A percentile compares a stretch with the other conserved stretches of the same genome.
These are phyloP conservation scores for Apiospora arundinis DNA, from an alignment of 2,329 filamentous ascomycete species.

Conservation along the genomic window DNA sequence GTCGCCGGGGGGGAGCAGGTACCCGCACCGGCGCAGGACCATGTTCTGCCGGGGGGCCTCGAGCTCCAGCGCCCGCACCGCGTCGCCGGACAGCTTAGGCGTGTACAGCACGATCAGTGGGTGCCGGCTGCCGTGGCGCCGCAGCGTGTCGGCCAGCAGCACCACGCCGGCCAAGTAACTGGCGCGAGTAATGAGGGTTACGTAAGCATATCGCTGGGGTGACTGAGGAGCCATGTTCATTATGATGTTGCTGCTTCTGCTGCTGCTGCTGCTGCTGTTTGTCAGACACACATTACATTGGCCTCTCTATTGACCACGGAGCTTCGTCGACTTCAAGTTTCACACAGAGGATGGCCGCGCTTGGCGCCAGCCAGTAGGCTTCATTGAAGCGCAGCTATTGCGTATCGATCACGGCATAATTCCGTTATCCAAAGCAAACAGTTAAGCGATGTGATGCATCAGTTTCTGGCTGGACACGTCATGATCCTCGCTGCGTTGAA, in stretches of 20 bases:
- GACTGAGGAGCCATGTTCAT: neutral
- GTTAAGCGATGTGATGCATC: neutral
- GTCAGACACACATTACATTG: neutral
- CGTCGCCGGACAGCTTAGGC: conserved; percentile 45
- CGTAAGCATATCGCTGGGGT: conserved; percentile 45
- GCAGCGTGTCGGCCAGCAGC: conserved; percentile 55
- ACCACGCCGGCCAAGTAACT: conserved; percentile 59
- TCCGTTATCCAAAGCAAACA: neutral
- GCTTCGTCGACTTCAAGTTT: neutral
- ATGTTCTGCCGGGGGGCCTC: conserved; percentile 49
- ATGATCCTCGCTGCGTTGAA: neutral
- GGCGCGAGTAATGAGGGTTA: conserved; percentile 57
- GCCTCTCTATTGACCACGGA: neutral
- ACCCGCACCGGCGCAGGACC: conserved; percentile 45
- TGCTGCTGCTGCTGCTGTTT: neutral
- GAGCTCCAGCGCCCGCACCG: conserved; percentile 47
- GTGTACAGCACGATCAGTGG: conserved; percentile 59
- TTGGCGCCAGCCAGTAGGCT: neutral
- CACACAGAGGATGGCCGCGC: neutral
- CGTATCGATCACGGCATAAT: neutral
- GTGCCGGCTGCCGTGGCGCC: conserved; percentile 50
- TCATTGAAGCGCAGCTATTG: neutral
- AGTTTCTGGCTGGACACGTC: neutral
- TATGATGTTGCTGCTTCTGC: neutral
- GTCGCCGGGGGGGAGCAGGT: conserved; percentile 45